Evolutionary conservation across 108 stramenopile genomes (phyloP), one percentile per base, ranked within the genome.

Genomic region (Discostella stelligeroides): DNA sequence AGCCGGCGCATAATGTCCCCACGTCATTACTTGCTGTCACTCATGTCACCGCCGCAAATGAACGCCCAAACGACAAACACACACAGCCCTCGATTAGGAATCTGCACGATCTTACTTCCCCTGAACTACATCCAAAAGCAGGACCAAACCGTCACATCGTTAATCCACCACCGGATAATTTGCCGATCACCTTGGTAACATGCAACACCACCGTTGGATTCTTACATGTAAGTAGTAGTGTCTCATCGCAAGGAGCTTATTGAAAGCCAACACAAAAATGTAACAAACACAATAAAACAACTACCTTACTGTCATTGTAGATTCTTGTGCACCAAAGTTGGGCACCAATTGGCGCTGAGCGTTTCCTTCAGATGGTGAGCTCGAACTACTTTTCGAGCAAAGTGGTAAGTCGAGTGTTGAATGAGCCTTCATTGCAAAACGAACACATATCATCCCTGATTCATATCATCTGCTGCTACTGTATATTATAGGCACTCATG

Each of bases 311-410:
- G 8, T 50, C 24, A 20, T 50, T 50, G 13, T 27, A 74, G 61
- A 80, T 94, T 45, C 50, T 85, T 7, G 83, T 92, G 6, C 88
- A 92, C 71, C 70, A 85, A 0, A 60, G 68, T 5, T 96, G 95
- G 95, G 95, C 95, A 25, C 92, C 95, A 0, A 56, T 83, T 6
- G 95, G 95, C 7, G 89, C 92, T 10, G 46, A 69, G 42, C 86
- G 88, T 15, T 93, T 96, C 72, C 58, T 93, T 40, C 73, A 87
- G 0, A 87, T 93, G 90, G 92, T 96, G 0, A 72, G 71, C 10
- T 50, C 75, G 7, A 68, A 85, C 10, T 94, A 94, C 75, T 95
- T 94, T 70, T 63, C 68, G 2, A 63, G 63, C 2, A 73, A 77
- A 40, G 89, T 94, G 18, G 57, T 58, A 37, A 58, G 57, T 58